These are phyloP conservation scores for Harringtonia lauricola DNA, from an alignment of 2,329 filamentous ascomycete species.

Conservation along the genomic window DNA sequence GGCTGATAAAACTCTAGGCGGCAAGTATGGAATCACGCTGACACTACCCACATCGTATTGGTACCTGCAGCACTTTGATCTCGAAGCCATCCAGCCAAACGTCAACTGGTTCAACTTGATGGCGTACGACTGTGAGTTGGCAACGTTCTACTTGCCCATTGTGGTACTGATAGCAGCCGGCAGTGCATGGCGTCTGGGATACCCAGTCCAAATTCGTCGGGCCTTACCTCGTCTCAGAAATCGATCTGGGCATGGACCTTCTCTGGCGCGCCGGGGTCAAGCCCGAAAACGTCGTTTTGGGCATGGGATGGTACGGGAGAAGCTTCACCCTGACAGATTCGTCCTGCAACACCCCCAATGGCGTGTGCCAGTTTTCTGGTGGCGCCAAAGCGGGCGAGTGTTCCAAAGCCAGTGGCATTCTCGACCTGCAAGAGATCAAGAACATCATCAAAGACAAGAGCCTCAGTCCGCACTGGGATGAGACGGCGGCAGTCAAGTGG, in stretches of 20 bases:
- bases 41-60: constrained; percentile 10
- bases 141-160: not conserved
- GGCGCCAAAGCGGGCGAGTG: constrained; percentile 15
- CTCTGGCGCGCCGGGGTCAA: constrained; percentile 33
- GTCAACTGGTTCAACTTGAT: constrained; percentile 13
- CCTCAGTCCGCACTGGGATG: constrained; percentile 7
- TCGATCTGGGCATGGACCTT: constrained; percentile 27
- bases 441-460: constrained; percentile 10
- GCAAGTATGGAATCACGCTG: not conserved
- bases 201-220: constrained; percentile 13
- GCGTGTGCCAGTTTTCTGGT: constrained; percentile 15
- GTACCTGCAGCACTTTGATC: constrained; percentile 13
- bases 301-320: constrained; percentile 31
- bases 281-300: constrained; percentile 29
- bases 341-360: constrained; percentile 14
- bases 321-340: constrained; percentile 12
- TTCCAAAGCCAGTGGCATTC: constrained; percentile 11
- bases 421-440: constrained; percentile 16
- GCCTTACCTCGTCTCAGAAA: constrained; percentile 28
- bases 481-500: constrained; percentile 17
- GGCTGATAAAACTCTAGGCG: too few relatives aligned
- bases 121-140: constrained; percentile 19
- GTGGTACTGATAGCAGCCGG: too few relatives aligned
- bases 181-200: constrained; percentile 32
- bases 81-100: constrained; percentile 10